phyloP scores from a whole-genome alignment of 495 filamentous ascomycete genomes.

The Trichocladium antarcticum region DNA sequence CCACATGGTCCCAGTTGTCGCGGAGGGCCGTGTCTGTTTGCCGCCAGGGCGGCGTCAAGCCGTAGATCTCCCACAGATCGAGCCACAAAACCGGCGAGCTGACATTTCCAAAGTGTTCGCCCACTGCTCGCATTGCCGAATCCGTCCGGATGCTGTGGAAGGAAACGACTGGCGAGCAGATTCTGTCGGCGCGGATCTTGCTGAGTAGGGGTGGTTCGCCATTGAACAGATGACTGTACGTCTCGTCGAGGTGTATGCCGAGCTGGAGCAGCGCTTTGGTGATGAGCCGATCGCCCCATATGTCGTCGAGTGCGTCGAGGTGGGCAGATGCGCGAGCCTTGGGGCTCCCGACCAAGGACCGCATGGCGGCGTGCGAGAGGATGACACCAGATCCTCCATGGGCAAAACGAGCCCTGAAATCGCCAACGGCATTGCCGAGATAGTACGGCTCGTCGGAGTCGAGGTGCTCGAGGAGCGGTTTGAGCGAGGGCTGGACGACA shows the following conservation, averaged over 20 bases:
- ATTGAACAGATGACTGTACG: constrained; percentile 36
- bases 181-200: constrained; percentile 31
- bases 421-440: constrained; percentile 41
- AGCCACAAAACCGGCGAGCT: constrained; percentile 30
- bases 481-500: constrained; percentile 32
- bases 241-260: constrained; percentile 35
- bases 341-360: constrained; percentile 25
- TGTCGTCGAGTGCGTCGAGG: constrained; percentile 29
- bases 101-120: constrained; percentile 25
- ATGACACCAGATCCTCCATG: constrained; percentile 39
- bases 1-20: constrained; percentile 31
- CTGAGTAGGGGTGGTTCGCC: constrained; percentile 34
- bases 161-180: constrained; percentile 32
- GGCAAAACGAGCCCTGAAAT: constrained; percentile 37
- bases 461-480: constrained; percentile 30
- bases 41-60: constrained; percentile 21
- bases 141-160: constrained; percentile 32
- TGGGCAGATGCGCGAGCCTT: constrained; percentile 23
- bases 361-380: constrained; percentile 34
- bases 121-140: constrained; percentile 27
- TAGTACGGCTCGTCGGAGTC: constrained; percentile 31
- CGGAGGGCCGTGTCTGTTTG: constrained; percentile 21
- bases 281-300: constrained; percentile 36
- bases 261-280: constrained; percentile 31
- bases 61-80: constrained; percentile 31